A percentile compares a stretch with the other conserved stretches of the same genome.
Conservation (phyloP, 495 filamentous ascomycete species). For the Tuber brumale region DNA sequence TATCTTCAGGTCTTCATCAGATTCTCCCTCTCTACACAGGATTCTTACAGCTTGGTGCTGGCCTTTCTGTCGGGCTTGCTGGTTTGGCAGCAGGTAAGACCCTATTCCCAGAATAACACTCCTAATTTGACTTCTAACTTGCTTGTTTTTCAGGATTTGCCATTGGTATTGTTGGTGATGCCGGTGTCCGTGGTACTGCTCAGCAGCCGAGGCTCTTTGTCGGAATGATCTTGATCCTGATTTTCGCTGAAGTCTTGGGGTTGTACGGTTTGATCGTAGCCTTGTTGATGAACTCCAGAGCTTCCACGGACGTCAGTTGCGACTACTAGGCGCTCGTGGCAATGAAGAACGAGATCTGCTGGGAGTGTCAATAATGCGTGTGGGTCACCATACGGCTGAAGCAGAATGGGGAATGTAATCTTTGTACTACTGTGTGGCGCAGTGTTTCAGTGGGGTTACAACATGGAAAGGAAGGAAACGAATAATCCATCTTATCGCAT, state of each 20-base stretch:
- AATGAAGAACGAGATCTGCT: not conserved
- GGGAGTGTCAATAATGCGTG: not conserved
- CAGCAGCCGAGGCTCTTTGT: constrained; percentile 97
- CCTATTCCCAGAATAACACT: not conserved
- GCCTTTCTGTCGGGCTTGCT: constrained; percentile 90
- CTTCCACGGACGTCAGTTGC: constrained; percentile 49
- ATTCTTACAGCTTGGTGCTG: constrained; percentile 96
- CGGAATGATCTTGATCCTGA: constrained; percentile 99
- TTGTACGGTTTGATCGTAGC: constrained; percentile 98
- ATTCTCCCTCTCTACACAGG: constrained; percentile 78
- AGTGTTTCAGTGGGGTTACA: not conserved
- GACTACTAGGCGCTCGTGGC: constrained; percentile 40
- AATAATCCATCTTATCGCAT: not conserved
- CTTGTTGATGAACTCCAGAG: constrained; percentile 95
- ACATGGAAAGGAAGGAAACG: not conserved
- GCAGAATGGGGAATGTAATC: not conserved
- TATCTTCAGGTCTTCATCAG: constrained; percentile 86
- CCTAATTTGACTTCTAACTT: not conserved
- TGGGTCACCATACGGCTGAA: not conserved
- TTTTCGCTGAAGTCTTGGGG: constrained; percentile 99
- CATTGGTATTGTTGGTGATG: constrained; percentile 98
- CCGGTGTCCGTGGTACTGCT: constrained; percentile 95
- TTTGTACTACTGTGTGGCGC: not conserved
- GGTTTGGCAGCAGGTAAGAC: constrained; percentile 86
- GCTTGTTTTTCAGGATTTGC: constrained; percentile 58